A percentile compares a stretch with the other conserved stretches of the same genome.
Conservation (phyloP, 2,329 filamentous ascomycete genomes). For the Pochonia chlamydosporia region DNA sequence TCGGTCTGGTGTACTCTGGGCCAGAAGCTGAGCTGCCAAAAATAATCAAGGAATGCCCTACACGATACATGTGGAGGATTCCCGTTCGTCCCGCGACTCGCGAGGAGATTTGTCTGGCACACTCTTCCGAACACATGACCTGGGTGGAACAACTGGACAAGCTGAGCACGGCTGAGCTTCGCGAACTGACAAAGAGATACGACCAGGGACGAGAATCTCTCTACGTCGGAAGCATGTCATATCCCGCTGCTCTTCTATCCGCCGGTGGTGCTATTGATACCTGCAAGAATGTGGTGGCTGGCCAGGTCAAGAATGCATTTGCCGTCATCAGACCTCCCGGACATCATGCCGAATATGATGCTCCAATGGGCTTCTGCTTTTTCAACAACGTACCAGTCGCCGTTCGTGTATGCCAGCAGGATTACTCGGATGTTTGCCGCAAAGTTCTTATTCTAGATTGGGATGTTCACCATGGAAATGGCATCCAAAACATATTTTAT, state of each 20-base stretch:
- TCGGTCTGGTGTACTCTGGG: constrained; percentile 67
- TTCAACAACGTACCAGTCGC: constrained; percentile 98
- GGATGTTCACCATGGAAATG: constrained; percentile 80
- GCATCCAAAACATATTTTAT: constrained; percentile 94
- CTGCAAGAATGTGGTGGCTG: constrained; percentile 80
- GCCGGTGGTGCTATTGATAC: constrained; percentile 94
- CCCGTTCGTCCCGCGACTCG: constrained; percentile 68
- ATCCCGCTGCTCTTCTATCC: constrained; percentile 73
- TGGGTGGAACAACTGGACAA: constrained; percentile 62
- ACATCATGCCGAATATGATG: constrained; percentile 84
- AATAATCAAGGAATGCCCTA: constrained; percentile 48
- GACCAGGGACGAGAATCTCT: constrained; percentile 68
- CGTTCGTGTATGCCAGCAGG: constrained; percentile 76
- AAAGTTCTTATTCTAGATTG: constrained; percentile 94
- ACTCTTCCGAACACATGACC: constrained; percentile 68
- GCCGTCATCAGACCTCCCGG: constrained; percentile 92
- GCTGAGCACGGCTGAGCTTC: constrained; percentile 58
- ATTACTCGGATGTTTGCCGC: constrained; percentile 73
- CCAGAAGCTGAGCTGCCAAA: constrained; percentile 47
- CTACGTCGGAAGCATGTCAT: constrained; percentile 79
- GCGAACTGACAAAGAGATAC: constrained; percentile 55
- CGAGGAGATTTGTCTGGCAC: constrained; percentile 75
- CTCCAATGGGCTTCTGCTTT: constrained; percentile 89
- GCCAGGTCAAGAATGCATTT: constrained; percentile 87
- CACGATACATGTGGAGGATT: constrained; percentile 69